phyloP scores from a whole-genome alignment of 352 stramenopile genomes.

The Globisporangium okanoganense region DNA sequence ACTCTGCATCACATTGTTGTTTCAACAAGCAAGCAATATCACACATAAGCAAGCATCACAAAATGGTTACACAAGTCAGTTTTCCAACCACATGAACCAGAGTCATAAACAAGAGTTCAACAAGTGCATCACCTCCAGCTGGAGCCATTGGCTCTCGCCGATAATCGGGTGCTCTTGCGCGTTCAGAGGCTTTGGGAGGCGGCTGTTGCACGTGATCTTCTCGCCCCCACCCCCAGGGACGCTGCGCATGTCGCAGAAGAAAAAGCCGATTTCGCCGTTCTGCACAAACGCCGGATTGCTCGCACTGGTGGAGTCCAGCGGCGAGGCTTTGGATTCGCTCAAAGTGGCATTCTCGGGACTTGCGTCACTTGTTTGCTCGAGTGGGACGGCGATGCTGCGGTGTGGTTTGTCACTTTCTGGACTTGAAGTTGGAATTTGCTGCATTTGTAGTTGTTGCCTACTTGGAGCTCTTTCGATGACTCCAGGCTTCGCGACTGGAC shows the following conservation, averaged over 20 bases:
- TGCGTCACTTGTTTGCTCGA: neutral
- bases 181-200: conserved; percentile 42
- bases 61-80: too few species aligned
- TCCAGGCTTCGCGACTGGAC: neutral
- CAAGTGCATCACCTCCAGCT: conserved; percentile 40
- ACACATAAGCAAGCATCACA: conserved; percentile 2
- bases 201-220: conserved; percentile 65
- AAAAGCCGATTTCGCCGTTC: conserved; percentile 46
- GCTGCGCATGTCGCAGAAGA: conserved; percentile 58
- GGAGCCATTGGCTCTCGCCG: conserved; percentile 59
- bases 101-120: too few species aligned
- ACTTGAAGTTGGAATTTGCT: neutral
- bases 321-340: neutral
- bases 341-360: neutral
- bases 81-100: too few species aligned
- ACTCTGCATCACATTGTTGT: conserved; percentile 19
- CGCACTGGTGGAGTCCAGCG: neutral
- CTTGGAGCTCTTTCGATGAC: neutral
- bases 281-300: conserved; percentile 26
- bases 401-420: neutral
- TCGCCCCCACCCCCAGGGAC: conserved; percentile 28
- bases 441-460: neutral
- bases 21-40: conserved; percentile 2
- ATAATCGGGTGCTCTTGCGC: conserved; percentile 57
- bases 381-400: neutral